Evolutionary conservation across 768 basidiomycete species (phyloP).

Genomic region (Calocybe indica): DNA sequence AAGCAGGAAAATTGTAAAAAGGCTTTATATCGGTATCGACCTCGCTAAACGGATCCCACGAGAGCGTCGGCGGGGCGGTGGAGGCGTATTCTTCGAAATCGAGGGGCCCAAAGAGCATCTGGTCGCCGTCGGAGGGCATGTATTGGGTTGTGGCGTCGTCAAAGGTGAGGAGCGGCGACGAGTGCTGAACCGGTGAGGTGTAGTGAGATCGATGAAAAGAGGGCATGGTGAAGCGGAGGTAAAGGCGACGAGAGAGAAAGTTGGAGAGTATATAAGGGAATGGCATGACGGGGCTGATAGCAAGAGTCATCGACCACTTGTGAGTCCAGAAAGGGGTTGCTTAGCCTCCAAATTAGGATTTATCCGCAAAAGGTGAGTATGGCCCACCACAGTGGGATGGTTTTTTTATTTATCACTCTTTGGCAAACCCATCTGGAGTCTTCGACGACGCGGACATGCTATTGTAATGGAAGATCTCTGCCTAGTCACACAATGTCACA

Average conservation of each 20-base stretch:
- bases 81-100: constrained; percentile 45
- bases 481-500: constrained; percentile 13
- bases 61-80: constrained; percentile 19
- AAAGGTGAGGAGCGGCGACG: constrained; percentile 27
- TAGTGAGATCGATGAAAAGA: constrained; percentile 8
- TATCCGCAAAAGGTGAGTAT: too few relatives aligned
- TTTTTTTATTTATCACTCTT: too few relatives aligned
- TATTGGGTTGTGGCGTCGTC: constrained; percentile 28
- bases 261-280: background rate
- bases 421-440: too few relatives aligned
- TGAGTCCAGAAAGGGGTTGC: constrained; percentile 19
- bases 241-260: constrained; percentile 21
- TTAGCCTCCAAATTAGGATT: constrained; percentile 15
- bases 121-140: constrained; percentile 32
- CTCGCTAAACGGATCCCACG: constrained; percentile 32
- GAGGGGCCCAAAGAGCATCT: constrained; percentile 53
- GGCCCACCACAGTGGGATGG: too few relatives aligned
- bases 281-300: too few relatives aligned
- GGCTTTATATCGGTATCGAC: constrained; percentile 39
- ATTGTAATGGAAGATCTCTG: too few relatives aligned
- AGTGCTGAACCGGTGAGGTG: constrained; percentile 20
- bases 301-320: too few relatives aligned
- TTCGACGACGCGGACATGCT: too few relatives aligned
- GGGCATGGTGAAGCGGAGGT: constrained; percentile 19
- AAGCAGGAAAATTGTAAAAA: constrained; percentile 26